These are phyloP conservation scores for Mucor velutinosus DNA, from an alignment of 371 early-diverging fungal genomes.

Conservation along the genomic window DNA sequence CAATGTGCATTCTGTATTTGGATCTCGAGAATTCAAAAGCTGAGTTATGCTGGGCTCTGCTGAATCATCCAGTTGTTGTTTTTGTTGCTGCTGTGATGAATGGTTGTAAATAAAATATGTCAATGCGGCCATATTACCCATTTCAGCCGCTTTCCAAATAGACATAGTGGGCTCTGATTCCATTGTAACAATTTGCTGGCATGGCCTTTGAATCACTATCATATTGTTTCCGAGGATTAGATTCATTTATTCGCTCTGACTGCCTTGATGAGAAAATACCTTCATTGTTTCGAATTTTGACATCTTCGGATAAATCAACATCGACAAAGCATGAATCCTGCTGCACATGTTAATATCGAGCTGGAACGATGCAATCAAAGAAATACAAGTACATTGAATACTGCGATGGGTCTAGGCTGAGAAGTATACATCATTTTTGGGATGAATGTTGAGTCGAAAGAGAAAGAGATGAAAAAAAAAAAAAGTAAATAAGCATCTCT, in stretches of 20 bases:
- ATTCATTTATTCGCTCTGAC: neutral
- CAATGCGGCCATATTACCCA: constrained; percentile 17
- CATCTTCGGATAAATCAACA: constrained; percentile 19
- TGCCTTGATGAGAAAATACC: constrained; percentile 1
- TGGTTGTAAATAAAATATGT: constrained; percentile 12
- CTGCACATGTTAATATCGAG: neutral
- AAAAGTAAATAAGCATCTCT: constrained; percentile 2
- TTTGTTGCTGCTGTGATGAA: neutral
- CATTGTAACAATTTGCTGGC: neutral
- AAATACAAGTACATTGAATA: neutral
- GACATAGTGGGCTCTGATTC: constrained; percentile 17
- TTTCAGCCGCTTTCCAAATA: constrained; percentile 35
- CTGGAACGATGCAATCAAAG: neutral
- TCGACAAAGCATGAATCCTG: constrained; percentile 29
- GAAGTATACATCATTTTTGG: constrained; percentile 14
- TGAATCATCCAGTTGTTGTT: constrained; percentile 10
- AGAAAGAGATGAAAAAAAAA: neutral
- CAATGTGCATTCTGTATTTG: constrained; percentile 36
- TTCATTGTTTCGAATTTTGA: constrained; percentile 9
- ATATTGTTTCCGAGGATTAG: neutral
- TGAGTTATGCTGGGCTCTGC: constrained; percentile 7
- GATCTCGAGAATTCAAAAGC: constrained; percentile 54
- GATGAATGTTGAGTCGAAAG: neutral
- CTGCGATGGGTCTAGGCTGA: constrained; percentile 9
- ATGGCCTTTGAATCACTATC: constrained; percentile 5